phyloP scores from a whole-genome alignment of 208 protist genomes.

The Angomonas ambiguus region DNA sequence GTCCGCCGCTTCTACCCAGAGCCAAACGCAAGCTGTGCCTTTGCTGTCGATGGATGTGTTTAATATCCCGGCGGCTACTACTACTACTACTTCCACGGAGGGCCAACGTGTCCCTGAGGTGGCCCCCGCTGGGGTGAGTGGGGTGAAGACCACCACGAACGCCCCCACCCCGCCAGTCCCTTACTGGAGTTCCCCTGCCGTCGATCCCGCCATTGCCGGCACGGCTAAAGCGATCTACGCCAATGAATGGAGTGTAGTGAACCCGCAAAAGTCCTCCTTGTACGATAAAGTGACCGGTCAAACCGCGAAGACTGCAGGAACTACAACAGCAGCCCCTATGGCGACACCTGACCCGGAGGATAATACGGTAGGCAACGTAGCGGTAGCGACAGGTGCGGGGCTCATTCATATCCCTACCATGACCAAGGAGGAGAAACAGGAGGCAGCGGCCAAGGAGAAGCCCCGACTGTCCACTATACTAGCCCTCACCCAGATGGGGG shows the following conservation, averaged over 20 bases:
- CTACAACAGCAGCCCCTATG: too few species aligned
- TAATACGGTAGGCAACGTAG: background rate
- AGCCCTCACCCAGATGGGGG: constrained; percentile 20
- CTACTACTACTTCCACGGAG: background rate
- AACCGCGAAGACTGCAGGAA: too few species aligned
- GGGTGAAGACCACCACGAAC: background rate
- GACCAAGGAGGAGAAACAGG: background rate
- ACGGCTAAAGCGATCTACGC: constrained; percentile 13
- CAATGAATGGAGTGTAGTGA: constrained; percentile 17
- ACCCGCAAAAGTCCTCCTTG: background rate
- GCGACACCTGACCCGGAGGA: too few species aligned
- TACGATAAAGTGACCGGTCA: background rate
- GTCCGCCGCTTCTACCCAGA: background rate
- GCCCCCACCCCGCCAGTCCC: background rate
- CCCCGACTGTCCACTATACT: constrained; percentile 23
- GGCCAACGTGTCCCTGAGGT: background rate
- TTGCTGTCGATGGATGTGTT: constrained; percentile 10
- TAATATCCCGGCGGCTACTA: background rate
- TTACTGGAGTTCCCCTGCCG: background rate
- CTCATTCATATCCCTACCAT: background rate
- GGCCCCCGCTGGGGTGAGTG: constrained; percentile 3
- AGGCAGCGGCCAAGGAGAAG: background rate
- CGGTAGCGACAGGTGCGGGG: background rate
- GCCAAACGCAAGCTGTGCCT: constrained; percentile 1
- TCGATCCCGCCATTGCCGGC: background rate